Base-by-base conservation (phyloP, 1,284 basidiomycete genomes). In the Boletellus deceptivus region DNA sequence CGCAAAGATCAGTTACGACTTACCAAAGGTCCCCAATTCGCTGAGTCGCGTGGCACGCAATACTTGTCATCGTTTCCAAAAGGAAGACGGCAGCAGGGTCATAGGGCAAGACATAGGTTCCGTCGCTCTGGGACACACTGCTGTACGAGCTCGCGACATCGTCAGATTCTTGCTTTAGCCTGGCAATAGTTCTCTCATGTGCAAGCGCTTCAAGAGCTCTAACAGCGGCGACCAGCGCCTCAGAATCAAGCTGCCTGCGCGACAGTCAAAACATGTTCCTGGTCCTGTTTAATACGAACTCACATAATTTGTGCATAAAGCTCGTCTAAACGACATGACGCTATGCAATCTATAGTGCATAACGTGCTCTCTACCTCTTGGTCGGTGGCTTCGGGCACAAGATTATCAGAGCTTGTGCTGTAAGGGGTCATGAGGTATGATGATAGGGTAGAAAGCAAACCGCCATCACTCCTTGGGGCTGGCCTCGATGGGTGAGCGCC, bases 401-500 rank as follows among this genome's bases (percentile, higher is more conserved):
- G 70, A 17, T 82, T 76, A 24, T 94, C 91, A 7, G 79, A 75
- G 59, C 80, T 84, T 20, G 81, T 70, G 24, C 82, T 80, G 65
- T 98, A 98, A 1, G 97, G 97, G 14, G 95, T 97, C 75, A 99
- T 85, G 53, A 99, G 78, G 70, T 99, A 99, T 1, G 93, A 97
- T 2, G 96, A 98, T 44, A 99, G 72, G 0, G 97, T 87, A 22
- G 94, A 98, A 20, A 99, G 77, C 22, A 99, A 75, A 17, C 97
- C 97, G 9, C 89, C 89, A 55, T 98, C 94, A 42, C 80, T 80
- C 59, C 92, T 75, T 16, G 84, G 75, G 47, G 84, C 75, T 20
- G 82, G 71, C 24, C 81, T 78, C n/a, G 80, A 76, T 0, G 89
- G 85, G 50, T 84, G 80, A 48, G 81, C 82, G 36, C 91, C 82